Percentiles rank a stretch among this genome's conserved stretches.
Conservation (phyloP, 768 basidiomycete genomes). For the Multifurca ochricompacta region DNA sequence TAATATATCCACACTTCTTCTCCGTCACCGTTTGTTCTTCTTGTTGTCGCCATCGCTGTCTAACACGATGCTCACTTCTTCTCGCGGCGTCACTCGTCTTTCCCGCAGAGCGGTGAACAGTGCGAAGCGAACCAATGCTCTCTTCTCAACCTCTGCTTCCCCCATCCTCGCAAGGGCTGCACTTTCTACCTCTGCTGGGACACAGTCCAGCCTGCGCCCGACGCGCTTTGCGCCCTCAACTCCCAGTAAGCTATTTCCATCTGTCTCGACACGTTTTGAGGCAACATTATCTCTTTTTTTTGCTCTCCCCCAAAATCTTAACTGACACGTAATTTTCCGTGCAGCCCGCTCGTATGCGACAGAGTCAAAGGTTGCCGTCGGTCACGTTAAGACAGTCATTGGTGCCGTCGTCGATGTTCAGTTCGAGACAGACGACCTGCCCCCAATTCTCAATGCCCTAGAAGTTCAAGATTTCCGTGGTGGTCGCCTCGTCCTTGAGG, state of each 20-base stretch:
- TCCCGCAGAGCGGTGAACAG: constrained; percentile 75
- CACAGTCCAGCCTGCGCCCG: constrained; percentile 41
- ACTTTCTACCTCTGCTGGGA: constrained; percentile 38
- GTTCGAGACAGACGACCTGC: constrained; percentile 91
- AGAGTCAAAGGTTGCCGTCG: constrained; percentile 65
- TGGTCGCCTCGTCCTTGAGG: constrained; percentile 97
- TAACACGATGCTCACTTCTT: constrained; percentile 72
- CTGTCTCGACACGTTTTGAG: neutral
- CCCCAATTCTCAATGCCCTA: constrained; percentile 97
- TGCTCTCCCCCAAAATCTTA: constrained; percentile 19
- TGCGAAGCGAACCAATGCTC: constrained; percentile 67
- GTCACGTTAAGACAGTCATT: constrained; percentile 96
- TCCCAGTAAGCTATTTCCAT: constrained; percentile 41
- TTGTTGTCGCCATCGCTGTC: constrained; percentile 26
- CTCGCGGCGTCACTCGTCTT: constrained; percentile 81
- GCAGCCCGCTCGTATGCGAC: constrained; percentile 88
- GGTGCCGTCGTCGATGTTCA: constrained; percentile 99
- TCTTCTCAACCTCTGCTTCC: constrained; percentile 62
- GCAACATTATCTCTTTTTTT: neutral
- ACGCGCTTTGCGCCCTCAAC: constrained; percentile 40
- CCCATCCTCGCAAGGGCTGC: constrained; percentile 48
- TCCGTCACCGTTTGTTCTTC: constrained; percentile 21
- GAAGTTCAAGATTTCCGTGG: constrained; percentile 93
- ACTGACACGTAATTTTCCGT: constrained; percentile 24
- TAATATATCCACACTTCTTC: constrained; percentile 21